Base-by-base conservation (phyloP, 2,329 filamentous ascomycete species). In the Talaromyces islandicus region DNA sequence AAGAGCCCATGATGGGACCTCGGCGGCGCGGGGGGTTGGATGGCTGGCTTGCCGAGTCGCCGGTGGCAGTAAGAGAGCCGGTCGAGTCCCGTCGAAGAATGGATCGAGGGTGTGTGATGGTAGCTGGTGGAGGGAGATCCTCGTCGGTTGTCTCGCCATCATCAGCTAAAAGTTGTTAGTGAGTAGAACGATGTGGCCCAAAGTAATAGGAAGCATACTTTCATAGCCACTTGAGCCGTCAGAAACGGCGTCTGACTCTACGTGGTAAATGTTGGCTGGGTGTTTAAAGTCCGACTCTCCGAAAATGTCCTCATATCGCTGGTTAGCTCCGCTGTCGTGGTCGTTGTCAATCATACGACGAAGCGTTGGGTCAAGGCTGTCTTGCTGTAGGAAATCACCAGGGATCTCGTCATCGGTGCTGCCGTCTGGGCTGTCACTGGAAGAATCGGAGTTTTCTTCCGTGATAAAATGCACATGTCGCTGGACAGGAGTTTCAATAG, bases 321-420 rank as follows among this genome's bases (percentile, higher is more conserved):
- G 70, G 41, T 70, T 71, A 48, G 61, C 65, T 29, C 65, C 61
- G 7, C 64, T 63, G n/a, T 74, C 69, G 50, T 78, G 77, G 64
- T 90, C 86, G 64, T 84, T 81, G 70, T 92, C 88, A 64, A 92
- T 88, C 75, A 90, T 86, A 48, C 85, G 83, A 64, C 88, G 88
- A 68, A 93, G 86, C 56, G 82, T 81, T 6, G 88, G 87, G 66
- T 91, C 89, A 5, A 93, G 80, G 17, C 84, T 82, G 69, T 85
- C 88, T 73, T 92, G 88, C 55, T 89, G 85, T 60, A 92, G 80
- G 72, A 93, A 93, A 61, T 93, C 86, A 70, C 92, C 86, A 1
- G 89, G 88, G 63, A 91, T 91, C 64, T 91, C 84, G 64, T 85
- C 84, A 62, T 84, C 73, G 0, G 58, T 58, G 58, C 60, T 63